Evolutionary conservation across 768 basidiomycete species (phyloP).

Genomic region (Mycena leptocephala): DNA sequence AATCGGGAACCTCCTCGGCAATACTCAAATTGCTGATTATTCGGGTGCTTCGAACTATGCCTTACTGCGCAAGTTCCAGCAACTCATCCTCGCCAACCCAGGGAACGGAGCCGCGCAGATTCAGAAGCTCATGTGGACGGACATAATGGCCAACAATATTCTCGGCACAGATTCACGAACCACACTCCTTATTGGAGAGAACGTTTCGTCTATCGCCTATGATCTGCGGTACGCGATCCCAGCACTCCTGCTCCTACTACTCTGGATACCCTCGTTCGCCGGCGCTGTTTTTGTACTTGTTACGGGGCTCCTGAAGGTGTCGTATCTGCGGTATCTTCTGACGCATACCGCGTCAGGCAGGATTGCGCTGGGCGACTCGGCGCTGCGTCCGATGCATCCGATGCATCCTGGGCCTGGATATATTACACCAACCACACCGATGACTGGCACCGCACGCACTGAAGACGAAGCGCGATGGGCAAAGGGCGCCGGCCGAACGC

Average conservation of each 20-base stretch:
- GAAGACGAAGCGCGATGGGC: constrained; percentile 12
- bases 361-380: constrained; percentile 32
- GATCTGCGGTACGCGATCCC: constrained; percentile 35
- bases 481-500: background rate
- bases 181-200: constrained; percentile 15
- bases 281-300: constrained; percentile 20
- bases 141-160: constrained; percentile 37
- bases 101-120: constrained; percentile 28
- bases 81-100: constrained; percentile 33
- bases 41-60: constrained; percentile 29
- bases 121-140: constrained; percentile 38
- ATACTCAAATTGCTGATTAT: constrained; percentile 9
- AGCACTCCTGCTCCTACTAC: constrained; percentile 21
- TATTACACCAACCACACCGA: background rate
- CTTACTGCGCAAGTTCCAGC: constrained; percentile 28
- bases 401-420: background rate
- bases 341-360: constrained; percentile 35
- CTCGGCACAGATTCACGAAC: constrained; percentile 23
- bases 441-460: background rate
- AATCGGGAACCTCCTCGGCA: background rate
- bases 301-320: constrained; percentile 25
- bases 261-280: constrained; percentile 31
- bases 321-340: constrained; percentile 33
- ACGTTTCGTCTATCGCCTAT: constrained; percentile 25
- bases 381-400: constrained; percentile 22